A percentile compares a stretch with the other conserved stretches of the same genome.
These are phyloP conservation scores for Trichosporon coremiiforme DNA, from an alignment of 1,284 basidiomycete genomes.

Conservation along the genomic window DNA sequence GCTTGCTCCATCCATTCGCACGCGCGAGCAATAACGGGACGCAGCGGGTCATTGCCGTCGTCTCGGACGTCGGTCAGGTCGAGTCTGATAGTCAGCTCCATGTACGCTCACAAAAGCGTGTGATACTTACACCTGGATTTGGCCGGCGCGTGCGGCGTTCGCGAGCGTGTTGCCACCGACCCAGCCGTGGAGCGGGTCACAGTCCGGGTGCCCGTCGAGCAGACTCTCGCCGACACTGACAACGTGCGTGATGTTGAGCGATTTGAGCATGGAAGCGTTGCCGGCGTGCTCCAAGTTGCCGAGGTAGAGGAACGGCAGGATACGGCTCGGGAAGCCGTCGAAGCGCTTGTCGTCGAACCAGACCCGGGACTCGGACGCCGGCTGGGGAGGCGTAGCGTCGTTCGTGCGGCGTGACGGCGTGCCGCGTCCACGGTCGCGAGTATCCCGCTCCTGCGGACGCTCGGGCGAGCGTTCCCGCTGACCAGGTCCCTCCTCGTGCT, in stretches of 20 bases:
- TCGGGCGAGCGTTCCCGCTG: constrained; percentile 15
- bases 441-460: constrained; percentile 1
- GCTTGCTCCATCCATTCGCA: constrained; percentile 93
- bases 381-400: constrained; percentile 27
- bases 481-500: constrained; percentile 17
- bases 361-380: constrained; percentile 58
- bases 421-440: constrained; percentile 6
- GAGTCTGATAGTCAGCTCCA: constrained; percentile 37
- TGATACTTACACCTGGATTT: constrained; percentile 48
- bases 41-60: constrained; percentile 92
- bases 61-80: constrained; percentile 62
- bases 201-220: constrained; percentile 37
- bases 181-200: constrained; percentile 40
- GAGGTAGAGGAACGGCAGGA: constrained; percentile 91
- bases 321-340: constrained; percentile 93
- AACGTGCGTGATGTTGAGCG: constrained; percentile 95
- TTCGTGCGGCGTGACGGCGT: constrained; percentile 8
- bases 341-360: constrained; percentile 94
- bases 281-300: constrained; percentile 94
- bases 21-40: constrained; percentile 81
- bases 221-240: constrained; percentile 86
- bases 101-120: no score
- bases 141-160: constrained; percentile 44
- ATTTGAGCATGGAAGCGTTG: constrained; percentile 92
- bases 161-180: constrained; percentile 46